phyloP scores from a whole-genome alignment of 164 flowering plant genomes.

The Tetrastigma voinierianum region DNA sequence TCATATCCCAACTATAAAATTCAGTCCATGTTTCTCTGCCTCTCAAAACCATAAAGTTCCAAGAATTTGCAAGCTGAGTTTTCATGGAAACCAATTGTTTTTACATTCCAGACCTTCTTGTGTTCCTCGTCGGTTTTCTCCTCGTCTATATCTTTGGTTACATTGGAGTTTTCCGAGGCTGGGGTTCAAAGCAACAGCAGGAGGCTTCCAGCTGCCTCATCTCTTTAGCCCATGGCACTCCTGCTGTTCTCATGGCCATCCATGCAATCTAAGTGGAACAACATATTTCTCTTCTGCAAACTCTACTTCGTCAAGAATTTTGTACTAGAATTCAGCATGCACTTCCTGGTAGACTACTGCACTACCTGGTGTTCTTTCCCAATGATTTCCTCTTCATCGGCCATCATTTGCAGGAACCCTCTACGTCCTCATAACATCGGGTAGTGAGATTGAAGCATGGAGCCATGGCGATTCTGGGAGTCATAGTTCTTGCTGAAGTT shows the following conservation, averaged over 20 bases:
- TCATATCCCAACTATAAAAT: too few species aligned
- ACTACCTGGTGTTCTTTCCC: constrained; percentile 42
- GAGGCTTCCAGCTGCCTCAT: constrained; percentile 54
- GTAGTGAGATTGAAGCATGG: constrained; percentile 43
- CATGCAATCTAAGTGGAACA: background rate
- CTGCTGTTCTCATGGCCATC: constrained; percentile 31
- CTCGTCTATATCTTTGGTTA: constrained; percentile 35
- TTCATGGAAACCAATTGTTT: constrained; percentile 21
- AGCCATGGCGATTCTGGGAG: constrained; percentile 34
- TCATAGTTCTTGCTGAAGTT: constrained; percentile 51
- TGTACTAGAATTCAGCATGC: constrained; percentile 58
- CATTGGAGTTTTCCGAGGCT: constrained; percentile 34
- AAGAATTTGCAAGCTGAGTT: too few species aligned
- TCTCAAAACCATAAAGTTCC: too few species aligned
- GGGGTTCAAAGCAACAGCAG: constrained; percentile 34
- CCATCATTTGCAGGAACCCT: constrained; percentile 59
- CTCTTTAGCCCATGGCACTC: constrained; percentile 59
- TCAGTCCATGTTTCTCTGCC: too few species aligned
- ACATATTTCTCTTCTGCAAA: constrained; percentile 31
- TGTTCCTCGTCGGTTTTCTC: constrained; percentile 28
- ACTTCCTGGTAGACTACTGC: constrained; percentile 49
- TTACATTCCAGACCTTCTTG: constrained; percentile 12
- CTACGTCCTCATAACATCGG: constrained; percentile 44
- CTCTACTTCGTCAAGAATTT: constrained; percentile 32
- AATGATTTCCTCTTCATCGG: constrained; percentile 46